phyloP scores from a whole-genome alignment of 371 early-diverging fungal species.

The Apophysomyces variabilis region DNA sequence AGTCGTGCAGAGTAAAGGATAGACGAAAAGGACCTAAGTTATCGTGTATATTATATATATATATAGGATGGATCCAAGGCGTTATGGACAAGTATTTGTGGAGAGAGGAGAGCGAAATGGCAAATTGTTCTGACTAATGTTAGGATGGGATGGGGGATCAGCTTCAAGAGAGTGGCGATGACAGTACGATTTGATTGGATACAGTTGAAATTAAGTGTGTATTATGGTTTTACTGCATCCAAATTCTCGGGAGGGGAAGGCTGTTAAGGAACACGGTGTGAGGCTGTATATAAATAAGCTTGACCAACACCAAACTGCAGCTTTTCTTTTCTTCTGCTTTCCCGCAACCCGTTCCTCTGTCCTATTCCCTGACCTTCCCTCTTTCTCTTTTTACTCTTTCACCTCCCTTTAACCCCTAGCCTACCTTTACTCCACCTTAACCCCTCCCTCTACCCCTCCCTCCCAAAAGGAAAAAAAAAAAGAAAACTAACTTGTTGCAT shows the following conservation, averaged over 20 bases:
- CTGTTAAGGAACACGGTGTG: no score
- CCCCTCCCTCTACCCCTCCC: no score
- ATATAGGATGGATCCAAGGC: no score
- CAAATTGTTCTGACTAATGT: no score
- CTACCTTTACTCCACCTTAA: no score
- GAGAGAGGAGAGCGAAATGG: no score
- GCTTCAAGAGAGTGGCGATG: not conserved
- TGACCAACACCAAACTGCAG: not conserved
- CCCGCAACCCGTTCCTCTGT: not conserved
- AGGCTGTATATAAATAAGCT: conserved; percentile 1
- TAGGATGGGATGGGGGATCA: no score
- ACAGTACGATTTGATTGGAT: not conserved
- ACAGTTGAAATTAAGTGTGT: not conserved
- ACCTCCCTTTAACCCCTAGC: not conserved
- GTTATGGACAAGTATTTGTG: no score
- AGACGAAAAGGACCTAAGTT: no score
- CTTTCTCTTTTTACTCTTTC: not conserved
- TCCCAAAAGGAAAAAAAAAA: no score
- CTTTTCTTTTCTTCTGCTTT: not conserved
- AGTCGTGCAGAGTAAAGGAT: no score
- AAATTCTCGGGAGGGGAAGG: not conserved
- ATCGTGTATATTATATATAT: no score
- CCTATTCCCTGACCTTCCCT: not conserved
- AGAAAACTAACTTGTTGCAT: not conserved
- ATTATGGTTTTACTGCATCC: not conserved